Conservation (phyloP, 768 basidiomycete genomes). For the Cystoderma amianthinum region DNA sequence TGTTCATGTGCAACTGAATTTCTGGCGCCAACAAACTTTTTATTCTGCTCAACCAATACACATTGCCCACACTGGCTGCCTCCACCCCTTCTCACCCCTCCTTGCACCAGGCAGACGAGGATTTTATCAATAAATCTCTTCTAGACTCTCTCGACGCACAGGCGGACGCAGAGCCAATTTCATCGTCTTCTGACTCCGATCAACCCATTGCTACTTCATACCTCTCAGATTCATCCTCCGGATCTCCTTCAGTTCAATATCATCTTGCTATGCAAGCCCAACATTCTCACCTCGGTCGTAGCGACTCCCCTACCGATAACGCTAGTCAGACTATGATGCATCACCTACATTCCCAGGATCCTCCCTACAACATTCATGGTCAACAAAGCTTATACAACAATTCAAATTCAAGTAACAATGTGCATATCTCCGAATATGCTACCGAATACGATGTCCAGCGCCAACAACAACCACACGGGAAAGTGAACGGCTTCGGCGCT, state of each 20-base stretch:
- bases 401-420: slow-evolving; percentile 22
- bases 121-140: slow-evolving; percentile 80
- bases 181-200: slow-evolving; percentile 45
- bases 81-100: slow-evolving; percentile 28
- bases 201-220: slow-evolving; percentile 37
- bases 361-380: slow-evolving; percentile 23
- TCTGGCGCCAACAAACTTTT: slow-evolving; percentile 9
- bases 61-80: slow-evolving; percentile 46
- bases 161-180: slow-evolving; percentile 70
- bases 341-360: slow-evolving; percentile 24
- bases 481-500: slow-evolving; percentile 25
- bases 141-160: slow-evolving; percentile 79
- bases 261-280: slow-evolving; percentile 42
- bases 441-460: slow-evolving; percentile 31
- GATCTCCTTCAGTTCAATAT: slow-evolving; percentile 50
- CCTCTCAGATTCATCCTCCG: slow-evolving; percentile 45
- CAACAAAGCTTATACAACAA: slow-evolving; percentile 27
- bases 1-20: slow-evolving; percentile 24
- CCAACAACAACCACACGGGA: slow-evolving; percentile 21
- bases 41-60: slow-evolving; percentile 8
- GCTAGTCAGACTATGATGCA: slow-evolving; percentile 22
- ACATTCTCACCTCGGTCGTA: slow-evolving; percentile 29
- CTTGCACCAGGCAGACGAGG: slow-evolving; percentile 57
- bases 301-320: slow-evolving; percentile 44
- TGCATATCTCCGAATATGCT: slow-evolving; percentile 31